phyloP scores from a whole-genome alignment of 1,139 yeast genomes.

The Pichia cactophila region DNA sequence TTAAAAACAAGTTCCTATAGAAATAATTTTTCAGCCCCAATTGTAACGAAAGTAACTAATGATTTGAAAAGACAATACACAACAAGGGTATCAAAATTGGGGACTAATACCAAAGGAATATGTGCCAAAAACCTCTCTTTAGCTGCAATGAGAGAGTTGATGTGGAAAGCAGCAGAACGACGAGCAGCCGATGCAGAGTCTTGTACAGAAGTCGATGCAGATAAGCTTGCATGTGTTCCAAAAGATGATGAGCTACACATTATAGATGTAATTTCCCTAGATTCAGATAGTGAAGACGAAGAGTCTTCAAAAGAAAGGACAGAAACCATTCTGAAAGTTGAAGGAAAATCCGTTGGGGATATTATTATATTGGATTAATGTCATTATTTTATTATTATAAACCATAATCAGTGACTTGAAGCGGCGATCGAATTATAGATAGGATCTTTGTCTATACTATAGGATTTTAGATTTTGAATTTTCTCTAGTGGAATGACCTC shows the following conservation, averaged over 20 bases:
- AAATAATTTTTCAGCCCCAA: conserved; percentile 6
- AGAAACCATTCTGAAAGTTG: not conserved
- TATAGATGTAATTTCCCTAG: conserved; percentile 26
- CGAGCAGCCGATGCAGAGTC: conserved; percentile 50
- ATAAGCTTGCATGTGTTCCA: conserved; percentile 15
- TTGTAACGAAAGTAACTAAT: not conserved
- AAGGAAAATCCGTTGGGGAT: not conserved
- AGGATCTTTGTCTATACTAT: conserved; percentile 42
- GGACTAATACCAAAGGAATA: conserved; percentile 22
- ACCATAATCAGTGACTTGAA: conserved; percentile 23
- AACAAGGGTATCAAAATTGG: conserved; percentile 10
- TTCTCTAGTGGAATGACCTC: conserved; percentile 37
- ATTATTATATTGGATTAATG: conserved; percentile 5
- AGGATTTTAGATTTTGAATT: conserved; percentile 32
- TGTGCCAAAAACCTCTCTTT: not conserved
- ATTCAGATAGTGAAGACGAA: conserved; percentile 7
- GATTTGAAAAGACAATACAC: conserved; percentile 2
- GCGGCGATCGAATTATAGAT: conserved; percentile 33
- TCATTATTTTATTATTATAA: not conserved
- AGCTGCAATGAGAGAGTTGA: conserved; percentile 34
- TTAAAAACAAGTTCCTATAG: conserved; percentile 15
- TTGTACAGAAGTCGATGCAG: conserved; percentile 32
- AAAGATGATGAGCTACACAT: conserved; percentile 33
- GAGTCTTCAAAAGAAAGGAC: not conserved
- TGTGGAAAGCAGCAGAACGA: conserved; percentile 62